phyloP scores from a whole-genome alignment of 441 rosid genomes.

The Bruguiera hainesii region DNA sequence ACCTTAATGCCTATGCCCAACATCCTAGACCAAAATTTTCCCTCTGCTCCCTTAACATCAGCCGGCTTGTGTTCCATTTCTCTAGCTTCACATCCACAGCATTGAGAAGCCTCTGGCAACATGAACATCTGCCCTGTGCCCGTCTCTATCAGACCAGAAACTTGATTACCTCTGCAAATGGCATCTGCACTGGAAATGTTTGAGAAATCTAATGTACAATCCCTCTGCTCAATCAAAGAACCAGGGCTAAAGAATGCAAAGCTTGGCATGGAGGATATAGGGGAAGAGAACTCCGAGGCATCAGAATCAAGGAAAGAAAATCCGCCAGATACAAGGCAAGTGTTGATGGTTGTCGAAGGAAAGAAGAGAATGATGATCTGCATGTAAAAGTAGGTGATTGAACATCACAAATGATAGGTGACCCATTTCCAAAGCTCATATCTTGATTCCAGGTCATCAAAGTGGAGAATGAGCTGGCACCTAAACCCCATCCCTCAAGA shows the following conservation, averaged over 20 bases:
- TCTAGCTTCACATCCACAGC: slow-evolving; percentile 22
- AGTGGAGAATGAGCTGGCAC: slow-evolving; percentile 36
- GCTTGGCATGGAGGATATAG: slow-evolving; percentile 52
- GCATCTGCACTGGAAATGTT: slow-evolving; percentile 17
- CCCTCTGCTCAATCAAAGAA: slow-evolving; percentile 26
- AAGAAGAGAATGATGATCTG: slow-evolving; percentile 50
- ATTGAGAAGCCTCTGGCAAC: slow-evolving; percentile 26
- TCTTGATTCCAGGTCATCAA: slow-evolving; percentile 45
- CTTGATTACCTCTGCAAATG: slow-evolving; percentile 35
- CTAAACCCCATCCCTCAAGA: slow-evolving; percentile 34
- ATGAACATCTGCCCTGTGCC: slow-evolving; percentile 28
- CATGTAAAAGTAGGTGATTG: slow-evolving; percentile 40
- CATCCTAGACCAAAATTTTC: slow-evolving; percentile 32
- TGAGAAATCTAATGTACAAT: slow-evolving; percentile 20
- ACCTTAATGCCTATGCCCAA: slow-evolving; percentile 45
- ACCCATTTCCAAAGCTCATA: slow-evolving; percentile 52
- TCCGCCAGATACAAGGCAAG: slow-evolving; percentile 29
- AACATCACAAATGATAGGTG: slow-evolving; percentile 30
- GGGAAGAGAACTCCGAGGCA: slow-evolving; percentile 33
- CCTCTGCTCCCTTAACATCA: slow-evolving; percentile 36
- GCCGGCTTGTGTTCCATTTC: slow-evolving; percentile 29
- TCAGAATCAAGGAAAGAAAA: slow-evolving; percentile 42
- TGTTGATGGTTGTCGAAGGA: slow-evolving; percentile 37
- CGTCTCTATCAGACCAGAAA: slow-evolving; percentile 21
- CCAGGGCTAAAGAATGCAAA: slow-evolving; percentile 51